phyloP scores from a whole-genome alignment of 352 stramenopile species.

The Aphanomyces stellatus region DNA sequence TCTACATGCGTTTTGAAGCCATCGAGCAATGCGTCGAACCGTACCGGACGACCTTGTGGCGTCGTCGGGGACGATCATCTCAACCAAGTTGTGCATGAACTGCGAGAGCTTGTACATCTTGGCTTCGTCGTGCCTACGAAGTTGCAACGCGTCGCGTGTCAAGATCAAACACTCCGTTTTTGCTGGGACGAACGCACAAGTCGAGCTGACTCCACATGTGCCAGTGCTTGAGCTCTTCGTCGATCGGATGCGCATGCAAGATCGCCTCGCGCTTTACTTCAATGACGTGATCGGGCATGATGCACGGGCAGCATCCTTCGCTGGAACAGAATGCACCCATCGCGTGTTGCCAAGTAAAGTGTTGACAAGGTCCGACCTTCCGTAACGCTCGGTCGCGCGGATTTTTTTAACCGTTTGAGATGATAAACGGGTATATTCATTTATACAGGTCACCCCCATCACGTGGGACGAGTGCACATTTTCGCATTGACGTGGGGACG shows the following conservation, averaged over 20 bases:
- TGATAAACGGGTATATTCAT: too few relatives aligned
- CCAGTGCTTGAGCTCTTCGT: constrained; percentile 16
- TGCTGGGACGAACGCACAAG: too few relatives aligned
- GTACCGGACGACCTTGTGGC: too few relatives aligned
- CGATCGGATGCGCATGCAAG: not conserved
- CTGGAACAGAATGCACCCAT: too few relatives aligned
- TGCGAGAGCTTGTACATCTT: not conserved
- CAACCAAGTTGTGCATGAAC: constrained; percentile 12
- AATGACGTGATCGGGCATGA: not conserved
- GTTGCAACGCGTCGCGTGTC: not conserved
- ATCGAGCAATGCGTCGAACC: too few relatives aligned
- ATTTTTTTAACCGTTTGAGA: too few relatives aligned
- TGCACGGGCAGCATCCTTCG: too few relatives aligned
- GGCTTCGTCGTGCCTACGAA: constrained; percentile 10
- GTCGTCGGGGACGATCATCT: not conserved
- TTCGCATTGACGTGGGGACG: not conserved
- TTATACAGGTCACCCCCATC: too few relatives aligned
- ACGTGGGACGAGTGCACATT: not conserved
- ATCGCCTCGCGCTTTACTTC: constrained; percentile 2
- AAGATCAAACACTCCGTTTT: too few relatives aligned
- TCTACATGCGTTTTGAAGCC: not conserved
- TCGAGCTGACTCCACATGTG: constrained; percentile 20
- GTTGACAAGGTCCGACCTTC: too few relatives aligned
- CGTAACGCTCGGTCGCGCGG: too few relatives aligned
- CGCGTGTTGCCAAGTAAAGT: too few relatives aligned